Conservation (phyloP, 2,329 filamentous ascomycete species). For the Aspergillus sclerotialis region DNA sequence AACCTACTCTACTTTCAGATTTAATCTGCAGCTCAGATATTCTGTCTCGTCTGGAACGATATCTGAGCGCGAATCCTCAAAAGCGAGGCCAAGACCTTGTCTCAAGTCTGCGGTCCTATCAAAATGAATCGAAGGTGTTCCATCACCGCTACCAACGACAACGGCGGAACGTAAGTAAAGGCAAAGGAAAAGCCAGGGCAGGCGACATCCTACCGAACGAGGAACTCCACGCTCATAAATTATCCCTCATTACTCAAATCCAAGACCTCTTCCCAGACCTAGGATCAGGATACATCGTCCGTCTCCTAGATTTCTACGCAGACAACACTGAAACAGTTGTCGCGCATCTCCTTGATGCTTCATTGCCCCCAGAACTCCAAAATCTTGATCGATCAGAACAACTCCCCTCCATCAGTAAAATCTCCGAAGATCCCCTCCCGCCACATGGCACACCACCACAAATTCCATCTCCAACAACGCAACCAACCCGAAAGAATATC, state of each 20-base stretch:
- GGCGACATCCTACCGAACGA: conserved; percentile 23
- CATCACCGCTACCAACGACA: conserved; percentile 38
- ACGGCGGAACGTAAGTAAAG: conserved; percentile 21
- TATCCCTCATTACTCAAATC: conserved; percentile 82
- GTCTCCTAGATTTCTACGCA: conserved; percentile 69
- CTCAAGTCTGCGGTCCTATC: conserved; percentile 32
- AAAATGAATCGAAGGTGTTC: conserved; percentile 29
- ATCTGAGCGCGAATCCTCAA: conserved; percentile 26
- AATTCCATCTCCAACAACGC: conserved; percentile 22
- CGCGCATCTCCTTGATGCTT: conserved; percentile 71
- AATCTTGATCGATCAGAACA: conserved; percentile 58
- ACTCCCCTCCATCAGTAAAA: conserved; percentile 29
- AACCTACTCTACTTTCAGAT: conserved; percentile 66
- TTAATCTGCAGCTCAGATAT: conserved; percentile 75
- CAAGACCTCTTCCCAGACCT: conserved; percentile 89
- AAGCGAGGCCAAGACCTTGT: conserved; percentile 37
- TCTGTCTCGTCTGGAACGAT: conserved; percentile 40
- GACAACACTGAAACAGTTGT: conserved; percentile 74
- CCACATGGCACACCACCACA: conserved; percentile 40
- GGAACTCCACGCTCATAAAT: conserved; percentile 66
- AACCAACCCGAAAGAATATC: conserved; percentile 55
- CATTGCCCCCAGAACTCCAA: conserved; percentile 62
- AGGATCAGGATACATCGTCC: conserved; percentile 73
- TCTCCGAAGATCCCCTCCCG: conserved; percentile 50
- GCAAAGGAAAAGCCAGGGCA: conserved; percentile 37